Conservation (phyloP, 2,329 filamentous ascomycete genomes). For the Penicillium capsulatum region DNA sequence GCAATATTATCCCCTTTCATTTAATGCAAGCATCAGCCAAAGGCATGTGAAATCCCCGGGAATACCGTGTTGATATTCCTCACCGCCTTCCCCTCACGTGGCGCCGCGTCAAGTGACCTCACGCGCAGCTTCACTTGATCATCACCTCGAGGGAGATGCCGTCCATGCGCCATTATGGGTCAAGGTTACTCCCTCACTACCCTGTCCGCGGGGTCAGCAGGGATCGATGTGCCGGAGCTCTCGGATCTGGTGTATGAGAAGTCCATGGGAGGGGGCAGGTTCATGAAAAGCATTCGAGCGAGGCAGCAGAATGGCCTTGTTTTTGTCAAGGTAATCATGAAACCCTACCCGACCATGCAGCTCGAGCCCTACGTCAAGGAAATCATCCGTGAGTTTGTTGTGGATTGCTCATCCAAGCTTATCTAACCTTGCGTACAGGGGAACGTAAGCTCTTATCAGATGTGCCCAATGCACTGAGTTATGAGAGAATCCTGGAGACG, state of each 20-base stretch:
- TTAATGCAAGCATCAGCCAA: no score
- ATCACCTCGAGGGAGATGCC: conserved; percentile 27
- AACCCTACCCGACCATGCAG: conserved; percentile 78
- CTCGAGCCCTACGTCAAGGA: conserved; percentile 73
- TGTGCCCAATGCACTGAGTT: conserved; percentile 85
- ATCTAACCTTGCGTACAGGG: conserved; percentile 45
- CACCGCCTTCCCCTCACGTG: conserved; percentile 25
- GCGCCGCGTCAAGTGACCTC: conserved; percentile 19
- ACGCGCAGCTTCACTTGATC: conserved; percentile 2
- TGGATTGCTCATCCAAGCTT: conserved; percentile 13
- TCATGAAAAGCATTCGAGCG: conserved; percentile 94
- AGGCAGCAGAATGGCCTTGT: conserved; percentile 86
- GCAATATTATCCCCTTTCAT: no score
- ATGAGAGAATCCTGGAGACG: conserved; percentile 88
- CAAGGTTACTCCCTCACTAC: conserved; percentile 94
- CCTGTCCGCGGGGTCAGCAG: conserved; percentile 83
- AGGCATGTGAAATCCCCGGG: neutral
- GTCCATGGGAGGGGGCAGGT: conserved; percentile 83
- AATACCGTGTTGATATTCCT: conserved; percentile 3
- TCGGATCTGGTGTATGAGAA: conserved; percentile 88
- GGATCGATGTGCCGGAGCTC: conserved; percentile 90
- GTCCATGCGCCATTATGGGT: conserved; percentile 62
- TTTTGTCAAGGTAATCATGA: conserved; percentile 90
- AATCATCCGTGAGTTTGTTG: conserved; percentile 61
- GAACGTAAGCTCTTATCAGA: conserved; percentile 75